Evolutionary conservation across 2,329 filamentous ascomycete species (phyloP).

Genomic region (Botrytis cinerea): DNA sequence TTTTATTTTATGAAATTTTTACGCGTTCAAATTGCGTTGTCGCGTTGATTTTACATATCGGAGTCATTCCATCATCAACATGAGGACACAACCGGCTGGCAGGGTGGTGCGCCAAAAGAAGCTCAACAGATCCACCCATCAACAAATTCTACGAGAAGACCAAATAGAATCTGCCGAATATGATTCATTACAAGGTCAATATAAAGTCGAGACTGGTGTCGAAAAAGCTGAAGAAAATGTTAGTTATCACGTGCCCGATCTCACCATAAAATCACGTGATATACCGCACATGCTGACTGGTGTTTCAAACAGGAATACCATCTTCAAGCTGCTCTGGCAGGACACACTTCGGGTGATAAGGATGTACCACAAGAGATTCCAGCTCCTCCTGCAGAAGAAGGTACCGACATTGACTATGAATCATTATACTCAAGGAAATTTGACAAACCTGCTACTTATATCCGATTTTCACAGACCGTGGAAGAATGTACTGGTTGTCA

Average conservation of each 20-base stretch:
- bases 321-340: conserved; percentile 42
- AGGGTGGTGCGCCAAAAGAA: conserved; percentile 58
- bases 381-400: conserved; percentile 64
- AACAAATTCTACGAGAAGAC: conserved; percentile 73
- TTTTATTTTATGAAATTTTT: conserved; percentile 35
- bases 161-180: conserved; percentile 87
- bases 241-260: conserved; percentile 50
- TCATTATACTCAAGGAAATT: conserved; percentile 79
- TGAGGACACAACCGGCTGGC: conserved; percentile 39
- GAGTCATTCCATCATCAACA: conserved; percentile 29
- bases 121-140: conserved; percentile 44
- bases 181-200: conserved; percentile 70
- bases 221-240: conserved; percentile 98
- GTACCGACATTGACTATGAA: conserved; percentile 75
- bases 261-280: conserved; percentile 32
- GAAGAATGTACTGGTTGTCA: conserved; percentile 88
- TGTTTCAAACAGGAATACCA: conserved; percentile 40
- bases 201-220: conserved; percentile 90
- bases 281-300: not conserved
- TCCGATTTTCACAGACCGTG: conserved; percentile 96
- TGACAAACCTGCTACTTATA: conserved; percentile 86
- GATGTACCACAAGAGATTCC: conserved; percentile 51
- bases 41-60: conserved; percentile 24
- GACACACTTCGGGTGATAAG: conserved; percentile 33
- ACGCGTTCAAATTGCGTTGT: conserved; percentile 31